Conservation (phyloP, 192 early-diverging fungal species). For the Gaertneriomyces semiglobifer region DNA sequence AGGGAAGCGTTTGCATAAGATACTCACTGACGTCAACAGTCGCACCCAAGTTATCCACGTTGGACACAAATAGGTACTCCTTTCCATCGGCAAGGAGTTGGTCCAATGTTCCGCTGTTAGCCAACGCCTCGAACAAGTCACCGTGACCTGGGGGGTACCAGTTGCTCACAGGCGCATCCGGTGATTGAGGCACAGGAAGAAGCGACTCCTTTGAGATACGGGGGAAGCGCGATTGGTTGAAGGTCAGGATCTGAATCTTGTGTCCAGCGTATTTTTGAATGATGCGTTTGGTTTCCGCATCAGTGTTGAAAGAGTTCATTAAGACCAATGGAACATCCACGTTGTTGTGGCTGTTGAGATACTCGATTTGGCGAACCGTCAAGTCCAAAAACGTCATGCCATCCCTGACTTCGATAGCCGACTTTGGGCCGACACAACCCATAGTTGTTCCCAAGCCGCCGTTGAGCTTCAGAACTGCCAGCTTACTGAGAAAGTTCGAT, state of each 20-base stretch:
- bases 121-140: conserved; percentile 93
- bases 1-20: neutral
- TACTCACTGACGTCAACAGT: conserved; percentile 78
- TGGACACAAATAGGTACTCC: conserved; percentile 97
- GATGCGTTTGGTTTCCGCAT: conserved; percentile 94
- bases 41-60: conserved; percentile 98
- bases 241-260: conserved; percentile 89
- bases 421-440: conserved; percentile 98
- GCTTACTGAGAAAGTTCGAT: conserved; percentile 68
- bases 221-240: conserved; percentile 96
- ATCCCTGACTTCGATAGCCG: conserved; percentile 95
- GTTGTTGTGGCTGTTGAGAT: conserved; percentile 83
- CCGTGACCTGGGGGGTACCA: conserved; percentile 99
- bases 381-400: conserved; percentile 98
- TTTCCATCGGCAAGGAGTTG: conserved; percentile 90
- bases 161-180: conserved; percentile 62
- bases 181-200: conserved; percentile 73
- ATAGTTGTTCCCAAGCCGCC: conserved; percentile 99
- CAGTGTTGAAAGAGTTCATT: conserved; percentile 99
- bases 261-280: conserved; percentile 97
- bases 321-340: conserved; percentile 94
- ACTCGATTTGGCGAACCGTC: conserved; percentile 98
- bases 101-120: conserved; percentile 91
- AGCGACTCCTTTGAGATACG: conserved; percentile 90
- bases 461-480: conserved; percentile 98